Evolutionary conservation across 768 basidiomycete species (phyloP).

Genomic region (Termitomyces sp.): DNA sequence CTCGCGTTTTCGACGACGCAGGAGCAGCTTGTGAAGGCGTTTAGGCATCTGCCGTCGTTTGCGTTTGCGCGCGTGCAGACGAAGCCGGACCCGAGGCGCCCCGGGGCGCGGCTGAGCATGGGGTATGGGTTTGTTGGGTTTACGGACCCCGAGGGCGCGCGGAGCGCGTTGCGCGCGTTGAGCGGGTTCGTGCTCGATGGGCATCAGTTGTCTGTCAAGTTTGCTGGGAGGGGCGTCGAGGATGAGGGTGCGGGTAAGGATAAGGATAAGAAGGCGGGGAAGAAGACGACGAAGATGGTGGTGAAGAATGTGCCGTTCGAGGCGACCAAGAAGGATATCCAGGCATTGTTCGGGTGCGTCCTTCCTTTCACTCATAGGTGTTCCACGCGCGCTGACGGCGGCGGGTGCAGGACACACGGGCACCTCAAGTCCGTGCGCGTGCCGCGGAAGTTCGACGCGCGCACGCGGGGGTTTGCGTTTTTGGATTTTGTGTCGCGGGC

Average conservation of each 20-base stretch:
- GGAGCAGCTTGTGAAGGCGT: conserved; percentile 61
- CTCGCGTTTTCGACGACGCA: conserved; percentile 87
- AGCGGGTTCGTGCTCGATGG: conserved; percentile 85
- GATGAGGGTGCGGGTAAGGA: conserved; percentile 27
- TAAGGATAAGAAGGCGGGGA: conserved; percentile 41
- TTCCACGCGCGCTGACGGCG: background rate
- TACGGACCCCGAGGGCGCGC: conserved; percentile 65
- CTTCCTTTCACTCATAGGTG: background rate
- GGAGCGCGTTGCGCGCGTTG: conserved; percentile 68
- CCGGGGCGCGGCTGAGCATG: conserved; percentile 71
- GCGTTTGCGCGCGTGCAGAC: conserved; percentile 87
- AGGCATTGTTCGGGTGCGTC: conserved; percentile 81
- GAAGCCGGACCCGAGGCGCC: conserved; percentile 79
- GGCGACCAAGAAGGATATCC: conserved; percentile 86
- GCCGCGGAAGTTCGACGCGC: conserved; percentile 86
- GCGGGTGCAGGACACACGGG: conserved; percentile 66
- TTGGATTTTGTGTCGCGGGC: conserved; percentile 86
- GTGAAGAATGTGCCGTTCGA: conserved; percentile 99
- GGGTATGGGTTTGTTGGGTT: conserved; percentile 97
- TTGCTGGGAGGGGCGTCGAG: conserved; percentile 78
- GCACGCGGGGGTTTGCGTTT: conserved; percentile 93
- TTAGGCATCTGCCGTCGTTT: conserved; percentile 73
- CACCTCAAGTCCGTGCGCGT: conserved; percentile 91
- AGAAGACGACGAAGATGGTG: conserved; percentile 86
- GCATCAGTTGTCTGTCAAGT: conserved; percentile 76